Evolutionary conservation across 1,284 basidiomycete genomes (phyloP), one percentile per base, ranked within the genome.

Genomic region (Gomphus sp.): DNA sequence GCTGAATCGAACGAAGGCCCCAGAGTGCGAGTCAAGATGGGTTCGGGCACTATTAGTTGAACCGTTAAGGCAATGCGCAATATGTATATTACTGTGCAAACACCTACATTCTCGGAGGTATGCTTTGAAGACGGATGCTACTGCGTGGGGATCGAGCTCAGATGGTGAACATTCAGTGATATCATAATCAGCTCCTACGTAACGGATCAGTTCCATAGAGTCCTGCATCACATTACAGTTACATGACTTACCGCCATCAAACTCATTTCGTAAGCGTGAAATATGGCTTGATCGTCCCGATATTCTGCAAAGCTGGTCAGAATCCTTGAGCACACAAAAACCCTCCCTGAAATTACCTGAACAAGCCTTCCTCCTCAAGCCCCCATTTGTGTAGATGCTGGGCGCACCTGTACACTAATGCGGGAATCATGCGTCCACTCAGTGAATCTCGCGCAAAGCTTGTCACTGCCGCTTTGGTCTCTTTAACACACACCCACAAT

Each of bases 81-180:
- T 28, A 36, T n/a, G 39, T 18, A 14, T 47, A 43, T 11, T 43
- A 12, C 33, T 53, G 47, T 43, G 28, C 34, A 18, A 33, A 25
- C 33, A 74, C 85, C 73, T 70, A 89, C 89, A 71, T 77, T 90
- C 89, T 56, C 88, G 87, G 52, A 91, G 74, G 67, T 81, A 91
- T 2, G 87, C 85, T 70, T 90, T 91, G 71, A 91, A 90, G 48
- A 89, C 76, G 43, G 91, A 91, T 37, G 94, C 85, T 14, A 98
- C 93, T 1, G 93, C 90, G 68, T 96, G 92, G 41, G 93, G 93
- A 69, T 96, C 93, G 36, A 96, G 73, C 66, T 95, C 91, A 16
- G 87, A 82, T 28, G 91, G 90, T 51, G 81, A 80, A 64, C 84
- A 87, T 62, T 82, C 79, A 33, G 76, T 73, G 72, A 96, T 80